Conservation (phyloP, 2,329 filamentous ascomycete genomes). For the Zymoseptoria ardabiliae region DNA sequence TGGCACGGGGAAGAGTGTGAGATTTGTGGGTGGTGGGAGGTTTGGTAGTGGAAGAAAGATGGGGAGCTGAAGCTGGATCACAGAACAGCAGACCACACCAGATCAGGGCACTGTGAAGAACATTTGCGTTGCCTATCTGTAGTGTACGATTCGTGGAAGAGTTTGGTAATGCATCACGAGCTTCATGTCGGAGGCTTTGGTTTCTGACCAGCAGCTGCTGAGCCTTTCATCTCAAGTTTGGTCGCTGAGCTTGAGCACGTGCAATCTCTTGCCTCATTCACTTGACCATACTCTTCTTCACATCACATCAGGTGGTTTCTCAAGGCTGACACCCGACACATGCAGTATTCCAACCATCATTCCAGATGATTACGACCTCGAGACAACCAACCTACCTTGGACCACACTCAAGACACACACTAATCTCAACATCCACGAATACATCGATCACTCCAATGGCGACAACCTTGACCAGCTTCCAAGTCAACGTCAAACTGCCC, state of each 20-base stretch:
- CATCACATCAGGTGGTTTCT: too few species aligned
- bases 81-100: background rate
- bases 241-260: too few species aligned
- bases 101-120: background rate
- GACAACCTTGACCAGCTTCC: background rate
- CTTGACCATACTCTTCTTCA: too few species aligned
- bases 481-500: background rate
- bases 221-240: too few species aligned
- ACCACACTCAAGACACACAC: background rate
- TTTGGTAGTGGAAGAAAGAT: constrained; percentile 9
- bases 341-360: too few species aligned
- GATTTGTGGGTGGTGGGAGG: constrained; percentile 17
- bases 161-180: background rate
- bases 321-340: too few species aligned
- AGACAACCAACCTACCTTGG: background rate
- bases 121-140: background rate
- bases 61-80: background rate
- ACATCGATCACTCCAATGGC: background rate
- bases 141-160: background rate
- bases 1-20: constrained; percentile 20
- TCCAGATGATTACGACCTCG: too few species aligned
- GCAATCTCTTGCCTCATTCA: too few species aligned
- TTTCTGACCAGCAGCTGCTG: too few species aligned
- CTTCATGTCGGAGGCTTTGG: background rate
- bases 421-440: background rate